A percentile compares a stretch with the other conserved stretches of the same genome.
Evolutionary conservation across 2,329 filamentous ascomycete species (phyloP).

Genomic region (Orbilia quercus): DNA sequence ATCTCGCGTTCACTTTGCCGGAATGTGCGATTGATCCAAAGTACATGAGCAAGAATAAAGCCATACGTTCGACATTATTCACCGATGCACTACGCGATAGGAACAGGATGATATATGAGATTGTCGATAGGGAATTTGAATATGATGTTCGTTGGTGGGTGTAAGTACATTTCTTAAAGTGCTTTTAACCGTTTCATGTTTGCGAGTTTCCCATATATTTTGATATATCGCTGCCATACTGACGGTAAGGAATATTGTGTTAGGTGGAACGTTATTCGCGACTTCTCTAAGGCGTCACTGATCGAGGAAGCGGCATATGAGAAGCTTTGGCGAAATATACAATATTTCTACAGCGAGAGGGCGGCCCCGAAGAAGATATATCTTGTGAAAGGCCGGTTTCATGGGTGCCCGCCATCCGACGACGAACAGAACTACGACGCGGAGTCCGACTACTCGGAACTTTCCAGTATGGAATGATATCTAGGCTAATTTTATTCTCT

Average conservation of each 20-base stretch:
- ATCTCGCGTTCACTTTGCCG: no score
- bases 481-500: no score
- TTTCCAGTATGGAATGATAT: no score
- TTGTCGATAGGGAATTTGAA: neutral
- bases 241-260: neutral
- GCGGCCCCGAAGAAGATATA: no score
- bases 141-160: slow-evolving; percentile 31
- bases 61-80: slow-evolving; percentile 4
- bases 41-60: no score
- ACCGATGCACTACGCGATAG: neutral
- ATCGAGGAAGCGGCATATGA: neutral
- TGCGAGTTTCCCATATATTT: neutral
- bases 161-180: neutral
- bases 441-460: no score
- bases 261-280: slow-evolving; percentile 5
- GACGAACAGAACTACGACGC: no score
- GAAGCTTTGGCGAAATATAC: neutral
- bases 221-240: no score
- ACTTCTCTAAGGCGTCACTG: neutral
- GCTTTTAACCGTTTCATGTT: neutral
- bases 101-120: neutral
- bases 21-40: no score
- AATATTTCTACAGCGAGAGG: neutral
- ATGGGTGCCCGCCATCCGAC: neutral
- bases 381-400: neutral